Percentiles rank a stretch among this genome's conserved stretches.
Evolutionary conservation across 2,329 filamentous ascomycete genomes (phyloP).

Genomic region (Tothia fuscella): DNA sequence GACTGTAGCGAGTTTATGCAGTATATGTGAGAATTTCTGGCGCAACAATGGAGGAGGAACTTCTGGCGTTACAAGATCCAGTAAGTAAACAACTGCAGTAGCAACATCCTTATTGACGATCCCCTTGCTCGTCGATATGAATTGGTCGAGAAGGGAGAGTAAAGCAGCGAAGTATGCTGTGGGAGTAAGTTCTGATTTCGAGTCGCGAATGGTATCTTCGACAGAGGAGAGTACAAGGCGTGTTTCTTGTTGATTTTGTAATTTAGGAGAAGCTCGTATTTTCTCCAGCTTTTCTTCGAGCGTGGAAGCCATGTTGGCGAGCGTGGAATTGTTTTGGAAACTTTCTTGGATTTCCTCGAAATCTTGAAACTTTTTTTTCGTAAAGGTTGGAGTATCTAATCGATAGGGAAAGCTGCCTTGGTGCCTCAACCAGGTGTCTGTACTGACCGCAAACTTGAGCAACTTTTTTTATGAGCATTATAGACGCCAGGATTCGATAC

Average conservation of each 20-base stretch:
- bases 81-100: conserved; percentile 82
- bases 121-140: conserved; percentile 48
- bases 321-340: too few species aligned
- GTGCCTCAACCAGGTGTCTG: too few species aligned
- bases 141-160: conserved; percentile 72
- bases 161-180: conserved; percentile 96
- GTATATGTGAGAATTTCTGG: conserved; percentile 89
- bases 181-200: conserved; percentile 69
- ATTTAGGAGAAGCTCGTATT: conserved; percentile 82
- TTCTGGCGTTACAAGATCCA: conserved; percentile 80
- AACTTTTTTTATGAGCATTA: too few species aligned
- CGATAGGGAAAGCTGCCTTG: too few species aligned
- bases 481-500: too few species aligned
- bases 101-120: conserved; percentile 71
- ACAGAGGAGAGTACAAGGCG: conserved; percentile 80
- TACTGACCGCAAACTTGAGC: too few species aligned
- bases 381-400: too few species aligned
- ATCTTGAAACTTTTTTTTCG: too few species aligned
- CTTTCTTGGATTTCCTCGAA: too few species aligned
- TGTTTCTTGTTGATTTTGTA: conserved; percentile 90
- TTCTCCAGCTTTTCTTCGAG: conserved; percentile 90
- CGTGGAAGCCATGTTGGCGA: conserved; percentile 19
- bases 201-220: conserved; percentile 82
- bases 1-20: conserved; percentile 73
- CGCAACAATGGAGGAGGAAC: conserved; percentile 78